A percentile compares a stretch with the other conserved stretches of the same genome.
Conservation (phyloP, 1,284 basidiomycete species). For the Agroathelia rolfsii region DNA sequence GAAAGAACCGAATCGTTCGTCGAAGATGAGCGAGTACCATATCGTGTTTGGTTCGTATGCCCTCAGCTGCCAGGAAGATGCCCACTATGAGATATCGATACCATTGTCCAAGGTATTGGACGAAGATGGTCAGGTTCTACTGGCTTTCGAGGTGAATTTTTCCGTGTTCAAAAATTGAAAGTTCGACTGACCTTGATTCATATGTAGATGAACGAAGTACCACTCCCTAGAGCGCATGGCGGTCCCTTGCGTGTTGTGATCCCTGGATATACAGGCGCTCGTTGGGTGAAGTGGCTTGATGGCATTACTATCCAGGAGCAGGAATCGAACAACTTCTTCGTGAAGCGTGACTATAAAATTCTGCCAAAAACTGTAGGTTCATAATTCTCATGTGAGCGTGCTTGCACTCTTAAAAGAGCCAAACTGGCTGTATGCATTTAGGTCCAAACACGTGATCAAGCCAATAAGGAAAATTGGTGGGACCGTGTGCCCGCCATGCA, state of each 20-base stretch:
- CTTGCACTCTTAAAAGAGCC: not conserved
- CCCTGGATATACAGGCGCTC: conserved; percentile 61
- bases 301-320: conserved; percentile 38
- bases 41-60: conserved; percentile 55
- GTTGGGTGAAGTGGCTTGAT: conserved; percentile 76
- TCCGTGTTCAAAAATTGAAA: conserved; percentile 1
- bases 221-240: conserved; percentile 53
- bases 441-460: conserved; percentile 38
- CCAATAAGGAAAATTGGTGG: conserved; percentile 30
- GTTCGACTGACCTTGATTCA: conserved; percentile 5
- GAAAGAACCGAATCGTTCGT: conserved; percentile 23
- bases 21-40: conserved; percentile 27
- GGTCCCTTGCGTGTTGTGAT: conserved; percentile 62
- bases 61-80: conserved; percentile 50
- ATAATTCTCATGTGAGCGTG: conserved; percentile 1
- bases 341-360: conserved; percentile 58
- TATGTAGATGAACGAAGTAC: conserved; percentile 54
- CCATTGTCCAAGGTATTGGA: conserved; percentile 39
- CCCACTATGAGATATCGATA: conserved; percentile 52
- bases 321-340: conserved; percentile 60
- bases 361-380: conserved; percentile 43
- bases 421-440: conserved; percentile 12
- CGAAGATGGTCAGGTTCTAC: conserved; percentile 38
- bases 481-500: conserved; percentile 48
- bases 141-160: conserved; percentile 49